phyloP scores from a whole-genome alignment of 2,329 filamentous ascomycete species.

The Neonectria punicea region DNA sequence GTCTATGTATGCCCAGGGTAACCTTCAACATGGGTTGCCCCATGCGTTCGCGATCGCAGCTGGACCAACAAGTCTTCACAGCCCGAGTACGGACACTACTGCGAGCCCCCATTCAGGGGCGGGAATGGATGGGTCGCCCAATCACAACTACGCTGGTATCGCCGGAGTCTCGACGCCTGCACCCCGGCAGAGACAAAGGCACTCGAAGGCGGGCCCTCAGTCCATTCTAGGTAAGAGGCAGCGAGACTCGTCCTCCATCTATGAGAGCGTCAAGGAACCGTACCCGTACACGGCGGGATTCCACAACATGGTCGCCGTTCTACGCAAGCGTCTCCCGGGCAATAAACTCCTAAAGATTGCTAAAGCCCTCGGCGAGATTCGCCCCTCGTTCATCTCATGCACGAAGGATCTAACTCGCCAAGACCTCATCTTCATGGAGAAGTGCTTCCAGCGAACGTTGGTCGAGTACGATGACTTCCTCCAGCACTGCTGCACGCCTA shows the following conservation, averaged over 20 bases:
- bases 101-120: slow-evolving; percentile 67
- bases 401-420: slow-evolving; percentile 88
- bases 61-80: slow-evolving; percentile 70
- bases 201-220: slow-evolving; percentile 54
- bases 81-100: slow-evolving; percentile 72
- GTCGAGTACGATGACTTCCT: slow-evolving; percentile 96
- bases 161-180: slow-evolving; percentile 37
- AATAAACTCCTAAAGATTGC: slow-evolving; percentile 85
- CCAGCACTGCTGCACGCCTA: slow-evolving; percentile 87
- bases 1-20: slow-evolving; percentile 63
- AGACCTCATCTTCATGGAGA: slow-evolving; percentile 97
- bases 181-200: slow-evolving; percentile 57
- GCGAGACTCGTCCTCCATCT: slow-evolving; percentile 84
- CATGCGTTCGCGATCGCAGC: slow-evolving; percentile 74
- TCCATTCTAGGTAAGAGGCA: slow-evolving; percentile 67
- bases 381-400: slow-evolving; percentile 92
- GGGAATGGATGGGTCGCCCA: slow-evolving; percentile 66
- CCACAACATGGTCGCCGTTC: slow-evolving; percentile 84
- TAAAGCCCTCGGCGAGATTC: slow-evolving; percentile 86
- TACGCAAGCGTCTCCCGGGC: slow-evolving; percentile 81
- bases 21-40: slow-evolving; percentile 70
- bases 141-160: slow-evolving; percentile 44
- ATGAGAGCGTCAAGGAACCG: slow-evolving; percentile 88
- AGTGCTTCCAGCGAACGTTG: slow-evolving; percentile 91
- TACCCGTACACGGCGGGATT: slow-evolving; percentile 93